Evolutionary conservation across 257 asterid species (phyloP), one percentile per base, ranked within the genome.

Genomic region (Fraxinus anomala): DNA sequence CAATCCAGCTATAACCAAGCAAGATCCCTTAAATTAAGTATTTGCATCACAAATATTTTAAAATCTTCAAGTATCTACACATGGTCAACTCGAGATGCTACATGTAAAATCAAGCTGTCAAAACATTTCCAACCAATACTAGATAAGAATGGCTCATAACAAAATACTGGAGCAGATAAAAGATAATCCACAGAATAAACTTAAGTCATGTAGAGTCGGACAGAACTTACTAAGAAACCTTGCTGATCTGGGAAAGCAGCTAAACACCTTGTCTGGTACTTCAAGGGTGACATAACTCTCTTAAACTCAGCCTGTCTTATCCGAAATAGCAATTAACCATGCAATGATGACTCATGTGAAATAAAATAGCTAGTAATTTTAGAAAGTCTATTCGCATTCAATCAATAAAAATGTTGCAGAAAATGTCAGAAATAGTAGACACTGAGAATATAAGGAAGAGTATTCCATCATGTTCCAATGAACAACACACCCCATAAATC

Each of bases 201-300:
- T 39, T 0, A 37, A 26, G 66, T 51, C 78, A 77, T 17, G 54
- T 75, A 68, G 24, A 51, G 63, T 51, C 37, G 16, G 34, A 68
- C 69, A 69, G 61, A 82, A 86, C 96, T 86, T 83, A 95, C 98
- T 83, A 95, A 83, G 88, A 96, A 93, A 63, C 98, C 99, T 86
- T 93, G 97, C 86, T 93, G 92, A 85, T 93, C 96, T 59, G 99
- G 99, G 83, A 96, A 96, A 77, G 99, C 97, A 78, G 98, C 99
- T 73, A 96, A 75, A 81, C 98, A 96, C 85, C 99, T 89, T 31
- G 99, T 96, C 84, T 96, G 99, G 89, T 93, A 91, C 92, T 93
- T 93, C 79, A 96, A 70, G 30, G 99, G 99, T 73, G 99, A 96
- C 66, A 72, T 24, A 76, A 96, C 81, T 84, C 94, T 89, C 92